Conservation (phyloP, 2,329 filamentous ascomycete genomes). For the Diaporthe destruens region DNA sequence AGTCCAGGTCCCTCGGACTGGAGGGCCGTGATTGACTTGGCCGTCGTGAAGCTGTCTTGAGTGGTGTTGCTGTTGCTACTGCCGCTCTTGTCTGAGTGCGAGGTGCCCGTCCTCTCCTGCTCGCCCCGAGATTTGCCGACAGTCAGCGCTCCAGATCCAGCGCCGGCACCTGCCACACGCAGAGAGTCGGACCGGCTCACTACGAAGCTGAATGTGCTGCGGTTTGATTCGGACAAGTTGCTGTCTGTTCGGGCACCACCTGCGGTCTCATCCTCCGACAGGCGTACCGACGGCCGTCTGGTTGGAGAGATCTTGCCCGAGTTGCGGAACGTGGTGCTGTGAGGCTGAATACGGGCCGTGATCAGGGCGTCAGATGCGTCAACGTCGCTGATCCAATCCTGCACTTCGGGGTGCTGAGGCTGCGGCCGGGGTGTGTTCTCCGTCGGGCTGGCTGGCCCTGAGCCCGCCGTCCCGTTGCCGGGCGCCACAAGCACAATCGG, state of each 20-base stretch:
- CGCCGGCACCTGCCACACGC: conserved; percentile 51
- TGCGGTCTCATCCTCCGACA: conserved; percentile 35
- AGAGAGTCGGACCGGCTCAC: conserved; percentile 51
- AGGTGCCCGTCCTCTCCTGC: conserved; percentile 39
- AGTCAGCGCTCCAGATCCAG: conserved; percentile 7
- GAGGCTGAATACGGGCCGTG: conserved; percentile 57
- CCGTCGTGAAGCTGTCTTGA: conserved; percentile 60
- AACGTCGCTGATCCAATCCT: conserved; percentile 69
- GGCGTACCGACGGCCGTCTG: conserved; percentile 52
- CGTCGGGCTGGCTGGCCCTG: conserved; percentile 29
- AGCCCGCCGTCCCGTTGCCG: conserved; percentile 57
- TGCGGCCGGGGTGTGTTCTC: conserved; percentile 37
- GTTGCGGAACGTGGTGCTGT: conserved; percentile 46
- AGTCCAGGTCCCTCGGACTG: conserved; percentile 66
- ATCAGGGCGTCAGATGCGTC: conserved; percentile 67
- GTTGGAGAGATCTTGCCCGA: conserved; percentile 55
- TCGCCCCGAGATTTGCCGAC: conserved; percentile 43
- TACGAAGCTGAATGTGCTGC: conserved; percentile 58
- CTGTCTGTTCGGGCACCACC: conserved; percentile 61
- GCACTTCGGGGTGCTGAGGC: conserved; percentile 64
- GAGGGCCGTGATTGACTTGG: conserved; percentile 63
- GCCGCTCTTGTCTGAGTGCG: conserved; percentile 52
- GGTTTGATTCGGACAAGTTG: conserved; percentile 67
- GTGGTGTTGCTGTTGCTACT: conserved; percentile 54
- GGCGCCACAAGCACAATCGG: conserved; percentile 48